phyloP scores from a whole-genome alignment of 805 yeast genomes.

The Danielia oregonensis region DNA sequence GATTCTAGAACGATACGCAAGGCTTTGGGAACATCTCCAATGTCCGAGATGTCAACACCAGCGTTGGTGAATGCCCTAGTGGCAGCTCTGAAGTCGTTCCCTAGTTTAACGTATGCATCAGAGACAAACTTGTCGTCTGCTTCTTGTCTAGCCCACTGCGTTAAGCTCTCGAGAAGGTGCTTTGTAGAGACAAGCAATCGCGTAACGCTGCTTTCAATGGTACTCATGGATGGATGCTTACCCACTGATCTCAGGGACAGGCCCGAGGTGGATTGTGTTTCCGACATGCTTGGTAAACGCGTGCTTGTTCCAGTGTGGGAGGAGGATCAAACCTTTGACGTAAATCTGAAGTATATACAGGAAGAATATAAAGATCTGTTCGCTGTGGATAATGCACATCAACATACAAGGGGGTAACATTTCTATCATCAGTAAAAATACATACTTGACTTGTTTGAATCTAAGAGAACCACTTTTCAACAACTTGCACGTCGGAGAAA shows the following conservation, averaged over 20 bases:
- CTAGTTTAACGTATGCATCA: slow-evolving; percentile 84
- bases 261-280: background rate
- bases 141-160: slow-evolving; percentile 84
- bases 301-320: too few species aligned
- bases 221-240: slow-evolving; percentile 28
- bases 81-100: slow-evolving; percentile 88
- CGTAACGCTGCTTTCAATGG: slow-evolving; percentile 77
- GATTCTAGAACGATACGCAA: slow-evolving; percentile 77
- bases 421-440: too few species aligned
- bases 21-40: slow-evolving; percentile 87
- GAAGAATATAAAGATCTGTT: too few species aligned
- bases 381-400: too few species aligned
- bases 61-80: slow-evolving; percentile 73
- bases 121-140: slow-evolving; percentile 83
- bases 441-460: too few species aligned
- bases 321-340: too few species aligned
- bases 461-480: slow-evolving; percentile 54
- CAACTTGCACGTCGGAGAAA: slow-evolving; percentile 57
- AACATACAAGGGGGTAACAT: too few species aligned
- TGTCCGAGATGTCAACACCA: slow-evolving; percentile 76
- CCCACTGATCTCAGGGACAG: background rate
- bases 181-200: slow-evolving; percentile 83
- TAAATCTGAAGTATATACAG: too few species aligned
- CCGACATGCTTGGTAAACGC: too few species aligned
- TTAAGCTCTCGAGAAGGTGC: slow-evolving; percentile 76